Base-by-base conservation (phyloP, 495 filamentous ascomycete genomes). In the Neurospora africana region DNA sequence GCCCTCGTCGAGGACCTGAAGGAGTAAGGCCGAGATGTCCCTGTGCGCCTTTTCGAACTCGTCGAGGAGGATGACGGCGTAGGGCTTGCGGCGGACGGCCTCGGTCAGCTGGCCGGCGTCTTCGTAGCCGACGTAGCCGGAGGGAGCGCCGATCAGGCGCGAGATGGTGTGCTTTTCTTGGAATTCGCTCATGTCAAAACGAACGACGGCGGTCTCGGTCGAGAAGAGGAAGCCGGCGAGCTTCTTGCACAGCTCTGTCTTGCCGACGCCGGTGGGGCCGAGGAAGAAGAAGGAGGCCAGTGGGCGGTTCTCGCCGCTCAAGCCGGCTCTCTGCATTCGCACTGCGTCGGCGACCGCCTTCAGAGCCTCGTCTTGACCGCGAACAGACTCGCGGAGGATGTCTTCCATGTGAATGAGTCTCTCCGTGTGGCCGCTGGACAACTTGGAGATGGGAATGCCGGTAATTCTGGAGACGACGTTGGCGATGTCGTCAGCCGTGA, bases 161-260 rank as follows among this genome's bases (percentile, higher is more conserved):
- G 92, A 95, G 71, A 99, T 90, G 2, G 95, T 98, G 79, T 98
- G 95, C 79, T 97, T 97, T 78, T 99, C 95, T 76, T 96, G 93
- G 81, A 98, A 99, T 75, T 99, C 95, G 80, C 89, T 92, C 95
- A 98, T 99, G 81, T 99, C 95, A 79, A 98, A 99, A 65, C 95
- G 76, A 37, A 81, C 89, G 36, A 99, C 94, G 6, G 95, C 94
- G 53, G 86, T 87, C 76, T 97, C 93, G 4, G 93, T 97, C 0
- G 91, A 94, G 81, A 99, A 99, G 30, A 99, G 83, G 85, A 97
- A 97, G 73, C 86, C 85, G 67, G 95, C 95, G 78, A 99, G 91
- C 75, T 94, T 94, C 86, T 99, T 99, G 86, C 94, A 97, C 6
- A 98, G 87, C 75, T 98, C 95, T 2, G 95, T 99, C 81, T 99